These are phyloP conservation scores for Elaphomyces granulatus DNA, from an alignment of 495 filamentous ascomycete genomes.

Conservation along the genomic window DNA sequence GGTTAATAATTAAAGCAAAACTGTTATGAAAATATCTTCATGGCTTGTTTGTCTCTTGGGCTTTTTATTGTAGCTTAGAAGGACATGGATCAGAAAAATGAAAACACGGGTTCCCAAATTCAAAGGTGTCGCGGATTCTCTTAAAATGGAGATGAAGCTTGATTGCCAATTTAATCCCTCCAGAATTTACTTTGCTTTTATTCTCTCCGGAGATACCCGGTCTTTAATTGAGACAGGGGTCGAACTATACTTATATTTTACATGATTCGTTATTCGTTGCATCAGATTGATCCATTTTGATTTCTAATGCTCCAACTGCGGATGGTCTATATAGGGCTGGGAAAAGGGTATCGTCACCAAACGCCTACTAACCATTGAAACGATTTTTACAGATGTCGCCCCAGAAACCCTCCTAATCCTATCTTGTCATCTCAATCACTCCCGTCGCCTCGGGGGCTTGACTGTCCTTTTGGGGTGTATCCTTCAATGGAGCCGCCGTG, in stretches of 20 bases:
- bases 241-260: no score
- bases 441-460: no score
- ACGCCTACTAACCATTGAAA: background rate
- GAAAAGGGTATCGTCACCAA: background rate
- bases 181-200: no score
- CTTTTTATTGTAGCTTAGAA: slow-evolving; percentile 20
- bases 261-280: no score
- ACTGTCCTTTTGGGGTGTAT: slow-evolving; percentile 20
- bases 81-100: slow-evolving; percentile 35
- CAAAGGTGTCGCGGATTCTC: slow-evolving; percentile 84
- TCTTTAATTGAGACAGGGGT: no score
- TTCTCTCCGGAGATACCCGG: no score
- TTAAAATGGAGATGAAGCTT: slow-evolving; percentile 57
- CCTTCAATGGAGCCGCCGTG: slow-evolving; percentile 33
- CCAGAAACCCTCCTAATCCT: background rate
- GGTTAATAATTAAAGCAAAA: background rate
- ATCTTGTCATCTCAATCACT: no score
- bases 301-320: no score
- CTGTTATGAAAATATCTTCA: background rate
- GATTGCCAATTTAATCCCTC: slow-evolving; percentile 55
- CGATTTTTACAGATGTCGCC: background rate
- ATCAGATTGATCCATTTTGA: no score
- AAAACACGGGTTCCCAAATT: slow-evolving; percentile 43
- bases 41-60: slow-evolving; percentile 4
- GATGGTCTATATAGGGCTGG: no score